Conservation (phyloP, 331 rosid genomes). For the Cucumis variabilis region DNA sequence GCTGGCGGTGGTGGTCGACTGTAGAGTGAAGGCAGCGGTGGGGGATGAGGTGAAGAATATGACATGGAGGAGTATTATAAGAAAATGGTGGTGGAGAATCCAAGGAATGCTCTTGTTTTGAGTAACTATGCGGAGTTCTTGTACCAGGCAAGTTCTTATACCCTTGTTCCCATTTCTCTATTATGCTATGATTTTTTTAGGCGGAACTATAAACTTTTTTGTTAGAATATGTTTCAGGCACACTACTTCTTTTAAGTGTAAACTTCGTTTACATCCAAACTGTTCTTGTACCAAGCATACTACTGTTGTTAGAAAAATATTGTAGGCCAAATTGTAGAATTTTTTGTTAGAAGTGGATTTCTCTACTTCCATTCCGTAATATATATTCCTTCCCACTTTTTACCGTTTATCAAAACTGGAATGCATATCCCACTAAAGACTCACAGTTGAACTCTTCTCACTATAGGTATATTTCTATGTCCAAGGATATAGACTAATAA, state of each 20-base stretch:
- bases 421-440: not conserved
- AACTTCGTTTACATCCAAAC: too few species aligned
- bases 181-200: not conserved
- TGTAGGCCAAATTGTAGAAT: too few species aligned
- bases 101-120: conserved; percentile 75
- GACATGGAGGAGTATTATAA: conserved; percentile 68
- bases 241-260: too few species aligned
- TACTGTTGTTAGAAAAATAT: too few species aligned
- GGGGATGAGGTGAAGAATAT: conserved; percentile 60
- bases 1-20: conserved; percentile 48
- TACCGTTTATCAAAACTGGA: not conserved
- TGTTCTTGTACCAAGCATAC: too few species aligned
- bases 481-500: too few species aligned
- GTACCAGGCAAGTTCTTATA: conserved; percentile 54
- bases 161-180: not conserved
- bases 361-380: not conserved
- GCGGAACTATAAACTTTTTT: too few species aligned
- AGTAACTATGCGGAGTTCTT: conserved; percentile 83
- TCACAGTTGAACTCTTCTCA: too few species aligned
- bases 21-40: conserved; percentile 35
- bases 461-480: too few species aligned
- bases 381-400: not conserved
- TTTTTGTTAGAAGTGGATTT: conserved; percentile 33
- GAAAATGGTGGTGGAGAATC: conserved; percentile 78
- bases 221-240: too few species aligned